These are phyloP conservation scores for Senna siamea DNA, from an alignment of 306 rosid genomes.

Conservation along the genomic window DNA sequence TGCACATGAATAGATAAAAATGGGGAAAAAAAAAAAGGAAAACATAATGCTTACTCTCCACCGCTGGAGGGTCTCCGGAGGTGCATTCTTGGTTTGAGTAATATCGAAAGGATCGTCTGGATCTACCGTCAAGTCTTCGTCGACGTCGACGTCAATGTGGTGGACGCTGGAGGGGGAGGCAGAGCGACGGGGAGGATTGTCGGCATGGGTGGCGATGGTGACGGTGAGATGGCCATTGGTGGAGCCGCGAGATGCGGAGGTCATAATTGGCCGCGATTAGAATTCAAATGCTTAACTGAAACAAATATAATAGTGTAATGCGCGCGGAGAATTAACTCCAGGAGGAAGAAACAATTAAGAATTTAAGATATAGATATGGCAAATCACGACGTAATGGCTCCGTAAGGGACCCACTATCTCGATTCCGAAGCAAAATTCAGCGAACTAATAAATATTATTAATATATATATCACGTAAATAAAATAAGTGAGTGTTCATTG, in stretches of 20 bases:
- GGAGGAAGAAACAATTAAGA: too few species aligned
- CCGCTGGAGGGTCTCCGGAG: conserved; percentile 69
- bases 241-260: conserved; percentile 50
- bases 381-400: background rate
- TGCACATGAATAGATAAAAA: background rate
- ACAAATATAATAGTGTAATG: background rate
- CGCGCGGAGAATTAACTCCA: background rate
- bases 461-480: background rate
- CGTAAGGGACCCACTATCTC: background rate
- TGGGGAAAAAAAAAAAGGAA: conserved; percentile 22
- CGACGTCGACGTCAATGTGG: background rate
- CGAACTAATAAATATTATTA: background rate
- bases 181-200: conserved; percentile 1
- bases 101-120: conserved; percentile 75
- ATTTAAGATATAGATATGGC: background rate
- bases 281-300: conserved; percentile 35
- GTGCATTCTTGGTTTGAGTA: conserved; percentile 72
- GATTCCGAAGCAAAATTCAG: background rate
- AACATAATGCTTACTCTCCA: conserved; percentile 49
- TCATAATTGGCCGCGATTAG: conserved; percentile 42
- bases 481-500: too few species aligned
- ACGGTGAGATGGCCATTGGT: conserved; percentile 48
- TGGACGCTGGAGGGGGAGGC: background rate
- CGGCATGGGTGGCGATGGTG: conserved; percentile 4
- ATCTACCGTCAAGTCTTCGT: conserved; percentile 23